Evolutionary conservation across 1,284 basidiomycete genomes (phyloP).

Genomic region (Coriolopsis trogii): DNA sequence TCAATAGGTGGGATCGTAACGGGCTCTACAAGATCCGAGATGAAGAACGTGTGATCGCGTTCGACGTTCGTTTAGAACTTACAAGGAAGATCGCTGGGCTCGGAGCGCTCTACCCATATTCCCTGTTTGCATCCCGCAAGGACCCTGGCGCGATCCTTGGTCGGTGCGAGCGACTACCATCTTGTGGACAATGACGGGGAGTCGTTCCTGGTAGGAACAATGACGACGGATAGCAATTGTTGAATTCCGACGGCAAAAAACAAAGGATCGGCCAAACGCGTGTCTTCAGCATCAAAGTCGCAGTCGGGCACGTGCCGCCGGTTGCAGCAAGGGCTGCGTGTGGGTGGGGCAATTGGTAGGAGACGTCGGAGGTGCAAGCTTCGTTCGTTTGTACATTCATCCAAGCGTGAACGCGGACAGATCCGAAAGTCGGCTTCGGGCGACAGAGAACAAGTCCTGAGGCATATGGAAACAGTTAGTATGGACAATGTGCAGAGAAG

Average conservation of each 20-base stretch:
- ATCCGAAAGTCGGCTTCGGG: conserved; percentile 6
- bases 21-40: conserved; percentile 23
- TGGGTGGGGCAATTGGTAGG: conserved; percentile 3
- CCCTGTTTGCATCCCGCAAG: no score
- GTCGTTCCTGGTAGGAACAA: neutral
- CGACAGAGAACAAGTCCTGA: conserved; percentile 6
- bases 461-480: conserved; percentile 12
- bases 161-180: no score
- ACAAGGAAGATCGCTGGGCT: conserved; percentile 18
- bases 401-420: neutral
- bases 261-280: conserved; percentile 10
- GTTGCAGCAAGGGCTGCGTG: conserved; percentile 7
- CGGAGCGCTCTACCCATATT: conserved; percentile 11
- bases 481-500: conserved; percentile 16
- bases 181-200: neutral
- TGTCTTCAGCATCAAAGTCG: conserved; percentile 6
- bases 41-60: conserved; percentile 21
- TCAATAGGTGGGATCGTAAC: conserved; percentile 14
- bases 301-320: conserved; percentile 13
- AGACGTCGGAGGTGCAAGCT: conserved; percentile 2
- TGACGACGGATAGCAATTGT: neutral
- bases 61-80: conserved; percentile 1
- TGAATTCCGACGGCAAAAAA: conserved; percentile 1
- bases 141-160: no score
- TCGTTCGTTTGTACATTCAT: conserved; percentile 2